Base-by-base conservation (phyloP, 352 stramenopile genomes). In the Phytophthora meadii region DNA sequence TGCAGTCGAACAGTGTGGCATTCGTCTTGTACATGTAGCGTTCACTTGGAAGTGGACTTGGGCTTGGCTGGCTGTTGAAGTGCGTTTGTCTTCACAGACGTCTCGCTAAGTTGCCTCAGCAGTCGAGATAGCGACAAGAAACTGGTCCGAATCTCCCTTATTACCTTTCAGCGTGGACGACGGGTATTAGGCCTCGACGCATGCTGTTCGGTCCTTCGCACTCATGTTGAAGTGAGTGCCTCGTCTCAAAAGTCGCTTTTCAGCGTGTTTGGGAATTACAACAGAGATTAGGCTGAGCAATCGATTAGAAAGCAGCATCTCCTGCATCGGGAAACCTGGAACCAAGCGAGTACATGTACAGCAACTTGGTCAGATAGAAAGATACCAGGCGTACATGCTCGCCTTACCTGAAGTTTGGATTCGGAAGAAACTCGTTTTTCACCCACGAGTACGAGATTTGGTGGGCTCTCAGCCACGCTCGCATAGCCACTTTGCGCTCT, bases 361-460 rank as follows among this genome's bases (percentile, higher is more conserved):
- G 22, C 22, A 55, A 27, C 34, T 27, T 12, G 15, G 25, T 65
- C 25, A 66, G 48, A 39, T 40, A 14, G 27, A 8, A 36, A 36
- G 30, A 36, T 36, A 14, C 30, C 30, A 36, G 9, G 1, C 46
- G 8, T 46, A 47, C 28, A 55, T 51, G 25, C 15, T n/a, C 11
- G n/a, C 28, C 53, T 32, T 57, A 69, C 68, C 70, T 78, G 65
- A 92, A 94, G 55, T 94, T 88, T n/a, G 88, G 89, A 53, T 97
- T 95, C 12, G 88, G 88, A 14, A 97, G 50, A 54, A 95, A 96
- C 54, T 97, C 89, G 70, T 97, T 88, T 28, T 73, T 76, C 11
- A 97, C 87, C 74, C 84, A 97, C 47, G 89, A 92, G 74, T 92
- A 97, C 25, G 87, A 95, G 54, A 97, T 96, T 50, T 84, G 80